Base-by-base conservation (phyloP, 2,329 filamentous ascomycete genomes). In the Alternaria burnsii region DNA sequence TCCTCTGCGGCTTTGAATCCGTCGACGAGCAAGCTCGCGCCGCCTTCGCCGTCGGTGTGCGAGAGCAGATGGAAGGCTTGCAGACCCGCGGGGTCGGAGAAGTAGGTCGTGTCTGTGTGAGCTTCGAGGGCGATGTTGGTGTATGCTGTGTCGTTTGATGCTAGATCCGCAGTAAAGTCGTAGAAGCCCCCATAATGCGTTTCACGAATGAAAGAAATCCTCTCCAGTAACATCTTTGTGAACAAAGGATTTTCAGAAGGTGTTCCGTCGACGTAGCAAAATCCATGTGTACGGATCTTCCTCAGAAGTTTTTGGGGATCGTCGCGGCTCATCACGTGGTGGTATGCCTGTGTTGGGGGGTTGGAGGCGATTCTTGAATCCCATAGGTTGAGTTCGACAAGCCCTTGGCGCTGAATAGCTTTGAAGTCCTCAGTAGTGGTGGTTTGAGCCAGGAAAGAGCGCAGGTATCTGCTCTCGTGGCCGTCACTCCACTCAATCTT, bases 21-120 rank as follows among this genome's bases (percentile, higher is more conserved):
- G 76, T 99, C 95, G 0, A 97, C 91, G 1, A 99, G 87, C 0
- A 96, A 83, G 0, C 90, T 94, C 53, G 88, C 84, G 6, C 95
- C 95, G 10, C 94, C 95, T 3, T 78, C 76, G 22, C 88, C 86
- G 2, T 84, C 80, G 8, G 88, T 90, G 76, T 96, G 92, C 0
- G 92, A 95, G 28, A 98, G 86, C 47, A 97, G 83, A 75, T 99
- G 95, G 78, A 99, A 96, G 26, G 95, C 89, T 77, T 99, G 95
- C 34, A 99, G 85, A 10, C 94, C 93, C 2, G 92, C 89, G 0
- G 95, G 94, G 65, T 98, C 94, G 22, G 88, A 93, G 80, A 98
- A 98, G 79, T 99, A 98, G 1, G 94, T 97, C 7, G 88, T 98
- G 80, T 99, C 95, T 1, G 94, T 98, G 78, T 99, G 95, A 1